These are phyloP conservation scores for Aspergillus ibericus DNA, from an alignment of 2,329 filamentous ascomycete species.

Conservation along the genomic window DNA sequence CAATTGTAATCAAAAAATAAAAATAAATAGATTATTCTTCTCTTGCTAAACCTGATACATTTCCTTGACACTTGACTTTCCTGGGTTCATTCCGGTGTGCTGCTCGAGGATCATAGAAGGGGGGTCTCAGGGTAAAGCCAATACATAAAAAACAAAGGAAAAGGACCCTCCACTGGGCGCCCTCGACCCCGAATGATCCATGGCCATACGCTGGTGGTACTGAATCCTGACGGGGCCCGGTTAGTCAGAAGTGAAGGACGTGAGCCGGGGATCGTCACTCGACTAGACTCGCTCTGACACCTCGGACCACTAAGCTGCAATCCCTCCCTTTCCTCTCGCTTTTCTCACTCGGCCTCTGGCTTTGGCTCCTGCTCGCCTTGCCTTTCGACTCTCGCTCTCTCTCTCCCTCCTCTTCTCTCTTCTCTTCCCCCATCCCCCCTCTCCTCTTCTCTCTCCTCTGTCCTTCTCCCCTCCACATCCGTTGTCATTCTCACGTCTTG, in stretches of 20 bases:
- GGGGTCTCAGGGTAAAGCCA: too few species aligned
- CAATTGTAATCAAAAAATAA: neutral
- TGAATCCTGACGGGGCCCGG: neutral
- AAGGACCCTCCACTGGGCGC: neutral
- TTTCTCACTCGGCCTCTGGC: neutral
- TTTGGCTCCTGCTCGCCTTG: constrained; percentile 9
- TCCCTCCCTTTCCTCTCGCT: constrained; percentile 5
- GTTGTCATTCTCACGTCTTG: constrained; percentile 53
- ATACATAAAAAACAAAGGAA: neutral
- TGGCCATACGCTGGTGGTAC: neutral
- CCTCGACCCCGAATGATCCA: too few species aligned
- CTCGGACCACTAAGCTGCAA: constrained; percentile 9
- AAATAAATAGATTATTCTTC: neutral
- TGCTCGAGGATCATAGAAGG: neutral
- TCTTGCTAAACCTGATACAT: neutral
- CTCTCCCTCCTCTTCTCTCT: constrained; percentile 19
- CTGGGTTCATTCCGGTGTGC: neutral
- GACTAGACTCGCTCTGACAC: constrained; percentile 14
- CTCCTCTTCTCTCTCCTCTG: constrained; percentile 9
- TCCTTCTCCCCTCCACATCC: constrained; percentile 10
- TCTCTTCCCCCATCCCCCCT: constrained; percentile 15
- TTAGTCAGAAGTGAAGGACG: constrained; percentile 7
- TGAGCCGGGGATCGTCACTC: constrained; percentile 14
- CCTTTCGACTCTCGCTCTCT: constrained; percentile 12
- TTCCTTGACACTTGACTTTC: neutral